Evolutionary conservation across 176 grass and related monocot species (phyloP), one percentile per base, ranked within the genome.

Genomic region (Carex scoparia): DNA sequence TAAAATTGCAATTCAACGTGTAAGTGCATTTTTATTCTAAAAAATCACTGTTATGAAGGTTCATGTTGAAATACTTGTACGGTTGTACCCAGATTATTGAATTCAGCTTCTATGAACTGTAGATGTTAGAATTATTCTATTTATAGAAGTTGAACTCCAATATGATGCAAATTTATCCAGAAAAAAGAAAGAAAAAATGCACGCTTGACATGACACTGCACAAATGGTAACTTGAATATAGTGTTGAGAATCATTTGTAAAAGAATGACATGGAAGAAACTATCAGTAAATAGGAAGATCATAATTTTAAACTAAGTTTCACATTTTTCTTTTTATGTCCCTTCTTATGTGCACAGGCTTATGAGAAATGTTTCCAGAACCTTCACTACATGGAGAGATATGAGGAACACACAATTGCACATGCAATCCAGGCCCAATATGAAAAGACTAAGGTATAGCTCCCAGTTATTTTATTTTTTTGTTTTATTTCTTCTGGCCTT

Each of bases 331-430:
- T 77, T 30, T 77, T 55, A 59, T 18, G 28, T 54, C 18, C 33
- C 0, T 32, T 86, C 6, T 87, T 85, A 32, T 88, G 12, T 90
- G 79, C 86, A 78, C 84, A 98, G 95, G 93, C 95, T 53, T 95
- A 95, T 51, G 95, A 98, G 67, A 98, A 98, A 89, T 98, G 96
- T 85, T 98, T 98, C 87, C 93, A 98, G 85, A 89, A 98, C 81
- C 96, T 98, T 46, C 96, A 98, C 84, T 95, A 94, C 67, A 91
- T 98, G 84, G 96, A 95, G 71, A 91, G 89, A 19, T 98, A 98
- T 2, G 91, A 98, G 78, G 95, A 95, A 53, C 95, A 98, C 85
- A 98, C 93, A 68, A 93, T 98, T 79, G 93, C 95, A 77, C 91
- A 98, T 88, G 91, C 93, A 77, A 92, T 98, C 55, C 93, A 98